A percentile compares a stretch with the other conserved stretches of the same genome.
Conservation (phyloP, 2,329 filamentous ascomycete species). For the Sclerotinia spermophila region DNA sequence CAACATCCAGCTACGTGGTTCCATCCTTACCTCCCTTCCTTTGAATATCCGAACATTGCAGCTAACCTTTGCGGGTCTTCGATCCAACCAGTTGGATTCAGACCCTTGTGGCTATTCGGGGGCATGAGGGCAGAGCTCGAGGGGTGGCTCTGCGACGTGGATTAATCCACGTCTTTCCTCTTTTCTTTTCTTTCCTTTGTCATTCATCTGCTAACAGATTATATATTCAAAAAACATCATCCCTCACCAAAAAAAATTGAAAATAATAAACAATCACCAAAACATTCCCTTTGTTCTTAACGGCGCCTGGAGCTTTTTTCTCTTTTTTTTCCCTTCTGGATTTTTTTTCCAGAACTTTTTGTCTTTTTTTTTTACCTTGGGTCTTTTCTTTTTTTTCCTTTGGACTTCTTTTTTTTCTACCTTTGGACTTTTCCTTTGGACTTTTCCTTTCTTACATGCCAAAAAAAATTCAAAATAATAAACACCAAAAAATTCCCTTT, state of each 20-base stretch:
- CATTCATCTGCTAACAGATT: not conserved
- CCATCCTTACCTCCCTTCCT: not conserved
- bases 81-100: not conserved
- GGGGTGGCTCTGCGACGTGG: not conserved
- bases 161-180: not conserved
- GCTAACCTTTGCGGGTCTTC: not conserved
- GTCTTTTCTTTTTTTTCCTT: not conserved
- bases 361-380: not conserved
- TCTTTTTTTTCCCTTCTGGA: not conserved
- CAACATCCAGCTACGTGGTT: not conserved
- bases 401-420: not conserved
- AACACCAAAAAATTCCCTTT: not conserved
- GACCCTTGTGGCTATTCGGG: not conserved
- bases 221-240: not conserved
- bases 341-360: not conserved
- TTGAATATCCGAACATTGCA: not conserved
- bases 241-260: not conserved
- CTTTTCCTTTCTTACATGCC: not conserved
- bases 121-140: not conserved
- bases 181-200: not conserved
- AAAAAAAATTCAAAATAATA: not conserved
- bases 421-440: not conserved
- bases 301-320: no score
- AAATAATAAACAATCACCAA: not conserved
- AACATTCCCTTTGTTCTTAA: no score